Base-by-base conservation (phyloP, 1,284 basidiomycete genomes). In the Calocybe gambosa region DNA sequence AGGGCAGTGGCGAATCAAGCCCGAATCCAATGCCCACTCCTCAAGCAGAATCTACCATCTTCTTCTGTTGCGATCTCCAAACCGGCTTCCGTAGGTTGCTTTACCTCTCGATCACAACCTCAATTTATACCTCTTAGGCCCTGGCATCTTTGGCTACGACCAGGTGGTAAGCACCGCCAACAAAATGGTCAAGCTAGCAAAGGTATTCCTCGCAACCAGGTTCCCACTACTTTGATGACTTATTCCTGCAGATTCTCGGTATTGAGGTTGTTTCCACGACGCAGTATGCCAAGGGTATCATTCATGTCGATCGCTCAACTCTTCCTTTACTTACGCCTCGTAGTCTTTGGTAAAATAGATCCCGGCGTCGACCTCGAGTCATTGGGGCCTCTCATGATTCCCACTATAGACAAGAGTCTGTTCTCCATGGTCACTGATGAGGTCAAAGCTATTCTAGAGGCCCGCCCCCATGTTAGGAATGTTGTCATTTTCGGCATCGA, bases 401-500 rank as follows among this genome's bases (percentile, higher is more conserved):
- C 75, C n/a, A 74, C 76, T 7, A 70, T 78, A 56, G 74, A 82
- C 56, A 93, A 93, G 64, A 79, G 78, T 0, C 69, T 82, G 44
- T 95, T 96, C 69, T 89, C 86, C 3, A 93, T 95, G 90, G 61
- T 83, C 46, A 82, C 80, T 0, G 77, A 82, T 1, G 79, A 86
- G 41, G 76, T 93, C 6, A 66, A 70, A 39, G 56, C 68, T 7
- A 60, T 78, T 13, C 68, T 93, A 45, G 59, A 66, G 28, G 58
- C 69, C 13, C 73, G 71, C 29, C 66, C 68, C 18, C 60, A 70
- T 19, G 64, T 84, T 49, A 71, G 75, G 43, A 77, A 75, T 15
- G 71, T 91, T 40, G 80, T 94, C 20, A 66, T 96, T 3, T 81
- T 92, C 56, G 93, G 93, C 23, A 93, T 94, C 49, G 91, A 93